phyloP scores from a whole-genome alignment of 1,284 basidiomycete species.

The Austroboletus rostrupii region DNA sequence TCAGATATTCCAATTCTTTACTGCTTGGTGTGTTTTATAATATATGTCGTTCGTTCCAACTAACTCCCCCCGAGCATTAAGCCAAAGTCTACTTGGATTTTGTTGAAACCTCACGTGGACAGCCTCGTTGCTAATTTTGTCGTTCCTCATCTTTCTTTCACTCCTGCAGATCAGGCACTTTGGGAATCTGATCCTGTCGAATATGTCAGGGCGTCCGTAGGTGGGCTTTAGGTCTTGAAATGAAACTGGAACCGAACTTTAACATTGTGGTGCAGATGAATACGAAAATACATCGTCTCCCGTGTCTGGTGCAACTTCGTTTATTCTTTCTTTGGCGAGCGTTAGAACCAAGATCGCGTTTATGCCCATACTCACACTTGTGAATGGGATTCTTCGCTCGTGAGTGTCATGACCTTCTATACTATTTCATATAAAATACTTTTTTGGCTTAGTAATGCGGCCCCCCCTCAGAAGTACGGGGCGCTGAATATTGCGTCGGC shows the following conservation, averaged over 20 bases:
- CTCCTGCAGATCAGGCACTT: constrained; percentile 56
- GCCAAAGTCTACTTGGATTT: constrained; percentile 81
- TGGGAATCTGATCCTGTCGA: constrained; percentile 81
- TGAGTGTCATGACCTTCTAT: constrained; percentile 34
- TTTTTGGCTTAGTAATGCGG: constrained; percentile 39
- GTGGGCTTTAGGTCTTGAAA: constrained; percentile 38
- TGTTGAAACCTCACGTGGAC: constrained; percentile 80
- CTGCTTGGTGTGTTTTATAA: constrained; percentile 63
- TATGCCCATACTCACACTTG: constrained; percentile 71
- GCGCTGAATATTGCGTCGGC: constrained; percentile 79
- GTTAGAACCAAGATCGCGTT: constrained; percentile 77
- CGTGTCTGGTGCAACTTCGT: constrained; percentile 71
- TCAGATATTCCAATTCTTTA: constrained; percentile 78
- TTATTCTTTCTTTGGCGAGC: constrained; percentile 72
- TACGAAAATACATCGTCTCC: constrained; percentile 75
- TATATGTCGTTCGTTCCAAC: neutral
- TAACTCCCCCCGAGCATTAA: constrained; percentile 62
- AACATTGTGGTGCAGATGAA: constrained; percentile 51
- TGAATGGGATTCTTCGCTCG: constrained; percentile 67
- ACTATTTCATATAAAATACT: neutral
- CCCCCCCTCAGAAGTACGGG: constrained; percentile 70
- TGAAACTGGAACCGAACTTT: neutral
- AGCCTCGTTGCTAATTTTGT: constrained; percentile 72
- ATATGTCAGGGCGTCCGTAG: constrained; percentile 68
- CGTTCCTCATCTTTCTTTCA: constrained; percentile 84